Base-by-base conservation (phyloP, 192 early-diverging fungal genomes). In the Entrophospora sp. region DNA sequence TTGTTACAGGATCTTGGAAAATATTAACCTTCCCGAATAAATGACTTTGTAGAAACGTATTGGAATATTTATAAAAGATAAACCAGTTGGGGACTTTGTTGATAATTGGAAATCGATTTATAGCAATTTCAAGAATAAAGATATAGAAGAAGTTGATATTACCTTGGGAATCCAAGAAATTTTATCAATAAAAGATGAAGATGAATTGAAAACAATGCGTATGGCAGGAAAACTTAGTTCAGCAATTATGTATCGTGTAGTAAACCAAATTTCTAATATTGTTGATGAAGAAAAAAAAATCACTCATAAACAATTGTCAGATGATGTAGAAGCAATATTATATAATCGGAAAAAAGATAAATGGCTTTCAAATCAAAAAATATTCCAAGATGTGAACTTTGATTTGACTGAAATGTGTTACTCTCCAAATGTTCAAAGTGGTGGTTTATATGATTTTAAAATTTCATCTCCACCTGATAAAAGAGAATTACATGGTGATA, bases 371-470 rank as follows among this genome's bases (percentile, higher is more conserved):
- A 84, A 69, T 70, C 75, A 27, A 85, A 85, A 69, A 77, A 79
- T 51, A 74, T 90, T 85, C 12, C 73, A 73, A 16, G 90, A 91
- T 59, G 84, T 91, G 62, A 70, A 74, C 61, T 27, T 37, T 16
- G 10, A 38, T 24, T 25, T 10, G 4, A 27, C 6, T 9, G 97
- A 99, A 46, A 93, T 90, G 90, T 91, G 92, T 67, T 92, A 95
- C 43, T 77, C 85, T 7, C 97, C 97, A 7, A 91, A 96, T 55
- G 87, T 99, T 65, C 95, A 97, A 76, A 94, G 91, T 77, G 97
- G 97, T 60, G 95, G 95, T 38, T 78, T 83, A 35, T 99, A 94
- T 73, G 88, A 95, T 64, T 77, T 99, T 58, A 84, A 82, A 61
- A 82, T 89, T 10, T 86, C 85, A 3, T 95, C 93, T 6, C 73